A percentile compares a stretch with the other conserved stretches of the same genome.
Evolutionary conservation across 139 green algal genomes (phyloP).

Genomic region (Chlorella sp.): DNA sequence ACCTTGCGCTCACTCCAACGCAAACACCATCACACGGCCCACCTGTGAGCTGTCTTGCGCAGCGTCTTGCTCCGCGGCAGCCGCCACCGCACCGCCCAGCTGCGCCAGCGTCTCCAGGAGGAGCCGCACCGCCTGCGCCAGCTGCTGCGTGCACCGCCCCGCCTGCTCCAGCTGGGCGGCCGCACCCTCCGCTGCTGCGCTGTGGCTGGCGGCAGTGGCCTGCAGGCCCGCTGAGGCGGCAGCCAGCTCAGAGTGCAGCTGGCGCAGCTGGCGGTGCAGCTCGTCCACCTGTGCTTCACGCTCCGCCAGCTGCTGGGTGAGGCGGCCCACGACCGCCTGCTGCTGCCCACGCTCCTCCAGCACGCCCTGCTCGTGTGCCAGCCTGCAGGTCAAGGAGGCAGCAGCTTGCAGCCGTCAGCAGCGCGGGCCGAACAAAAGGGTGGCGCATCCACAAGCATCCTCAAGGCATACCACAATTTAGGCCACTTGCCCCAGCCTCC

Average conservation of each 20-base stretch:
- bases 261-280: conserved; percentile 10
- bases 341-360: background rate
- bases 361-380: conserved; percentile 11
- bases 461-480: background rate
- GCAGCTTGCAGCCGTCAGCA: too few relatives aligned
- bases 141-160: background rate
- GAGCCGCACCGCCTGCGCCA: conserved; percentile 22
- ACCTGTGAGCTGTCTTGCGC: background rate
- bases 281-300: background rate
- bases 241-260: conserved; percentile 18
- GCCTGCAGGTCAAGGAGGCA: background rate
- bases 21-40: background rate
- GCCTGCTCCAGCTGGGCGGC: background rate
- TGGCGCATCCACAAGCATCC: too few relatives aligned
- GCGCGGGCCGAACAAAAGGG: too few relatives aligned
- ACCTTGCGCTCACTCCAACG: background rate
- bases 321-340: background rate
- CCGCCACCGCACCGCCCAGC: background rate
- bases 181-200: background rate
- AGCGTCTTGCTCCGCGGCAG: background rate
- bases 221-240: background rate
- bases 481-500: background rate
- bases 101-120: conserved; percentile 34
- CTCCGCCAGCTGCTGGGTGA: background rate
- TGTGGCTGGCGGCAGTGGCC: background rate